Conservation (phyloP, 352 stramenopile species). For the Lagenidium sp. region DNA sequence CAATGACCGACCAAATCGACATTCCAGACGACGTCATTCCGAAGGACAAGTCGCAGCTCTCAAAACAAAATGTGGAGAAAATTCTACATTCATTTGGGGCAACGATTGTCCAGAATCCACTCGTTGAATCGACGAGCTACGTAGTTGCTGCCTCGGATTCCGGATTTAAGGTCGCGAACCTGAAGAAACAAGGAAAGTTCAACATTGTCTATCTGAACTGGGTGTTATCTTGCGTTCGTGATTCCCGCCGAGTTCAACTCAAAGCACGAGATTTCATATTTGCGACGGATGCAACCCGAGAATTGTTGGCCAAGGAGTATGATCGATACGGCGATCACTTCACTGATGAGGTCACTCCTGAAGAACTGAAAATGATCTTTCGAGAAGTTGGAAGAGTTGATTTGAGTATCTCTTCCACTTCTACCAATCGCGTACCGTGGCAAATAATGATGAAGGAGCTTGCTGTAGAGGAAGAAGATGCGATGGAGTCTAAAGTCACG, state of each 20-base stretch:
- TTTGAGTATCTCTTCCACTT: no score
- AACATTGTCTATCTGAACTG: slow-evolving; percentile 63
- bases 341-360: slow-evolving; percentile 35
- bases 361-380: slow-evolving; percentile 45
- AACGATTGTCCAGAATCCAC: slow-evolving; percentile 69
- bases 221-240: slow-evolving; percentile 35
- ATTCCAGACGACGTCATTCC: not conserved
- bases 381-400: slow-evolving; percentile 18
- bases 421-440: no score
- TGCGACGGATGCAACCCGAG: slow-evolving; percentile 41
- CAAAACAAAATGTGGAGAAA: slow-evolving; percentile 72
- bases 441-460: slow-evolving; percentile 30
- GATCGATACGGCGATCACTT: slow-evolving; percentile 69
- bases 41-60: slow-evolving; percentile 18
- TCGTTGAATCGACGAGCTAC: slow-evolving; percentile 47
- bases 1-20: slow-evolving; percentile 4
- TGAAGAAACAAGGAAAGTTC: slow-evolving; percentile 75
- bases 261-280: slow-evolving; percentile 68
- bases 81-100: slow-evolving; percentile 58
- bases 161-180: slow-evolving; percentile 71
- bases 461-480: slow-evolving; percentile 49
- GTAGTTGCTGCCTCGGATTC: slow-evolving; percentile 49
- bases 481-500: slow-evolving; percentile 57
- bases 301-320: slow-evolving; percentile 54
- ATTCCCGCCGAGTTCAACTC: slow-evolving; percentile 20